phyloP scores from a whole-genome alignment of 2,329 filamentous ascomycete species.

The Penicillium sp. region DNA sequence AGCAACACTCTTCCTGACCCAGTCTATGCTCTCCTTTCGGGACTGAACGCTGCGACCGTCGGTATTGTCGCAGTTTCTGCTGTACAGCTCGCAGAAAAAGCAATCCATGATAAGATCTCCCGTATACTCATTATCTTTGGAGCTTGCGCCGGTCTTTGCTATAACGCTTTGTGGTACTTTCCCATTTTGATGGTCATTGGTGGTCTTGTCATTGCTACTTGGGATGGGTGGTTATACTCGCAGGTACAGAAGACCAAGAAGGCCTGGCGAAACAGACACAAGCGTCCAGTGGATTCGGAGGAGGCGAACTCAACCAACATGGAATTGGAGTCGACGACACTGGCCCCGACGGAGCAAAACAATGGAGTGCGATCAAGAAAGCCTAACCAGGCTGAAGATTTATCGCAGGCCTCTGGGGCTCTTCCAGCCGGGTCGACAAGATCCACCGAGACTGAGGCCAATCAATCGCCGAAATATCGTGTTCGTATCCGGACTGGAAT shows the following conservation, averaged over 20 bases:
- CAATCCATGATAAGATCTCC: constrained; percentile 69
- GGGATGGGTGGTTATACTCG: constrained; percentile 63
- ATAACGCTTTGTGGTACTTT: constrained; percentile 78
- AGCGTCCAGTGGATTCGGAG: constrained; percentile 19
- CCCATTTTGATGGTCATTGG: constrained; percentile 66
- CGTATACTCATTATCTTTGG: constrained; percentile 68
- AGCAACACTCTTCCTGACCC: constrained; percentile 63
- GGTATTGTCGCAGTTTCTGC: constrained; percentile 74
- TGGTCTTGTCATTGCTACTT: constrained; percentile 60
- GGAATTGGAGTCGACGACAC: constrained; percentile 14
- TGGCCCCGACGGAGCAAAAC: constrained; percentile 20
- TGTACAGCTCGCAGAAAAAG: constrained; percentile 69
- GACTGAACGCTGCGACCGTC: constrained; percentile 74
- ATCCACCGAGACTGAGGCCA: constrained; percentile 6
- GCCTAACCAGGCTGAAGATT: background rate
- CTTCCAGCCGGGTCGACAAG: constrained; percentile 7
- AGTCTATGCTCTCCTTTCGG: constrained; percentile 73
- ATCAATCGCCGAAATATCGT: constrained; percentile 35
- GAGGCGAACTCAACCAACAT: constrained; percentile 18
- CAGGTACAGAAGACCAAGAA: constrained; percentile 43
- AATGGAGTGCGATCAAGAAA: constrained; percentile 24
- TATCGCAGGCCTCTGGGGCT: background rate
- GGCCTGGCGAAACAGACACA: constrained; percentile 28
- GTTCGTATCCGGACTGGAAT: constrained; percentile 48
- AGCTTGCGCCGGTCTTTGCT: constrained; percentile 69